Percentiles rank a stretch among this genome's conserved stretches.
Conservation (phyloP, 2,329 filamentous ascomycete genomes). For the Cladobotryum mycophilum region DNA sequence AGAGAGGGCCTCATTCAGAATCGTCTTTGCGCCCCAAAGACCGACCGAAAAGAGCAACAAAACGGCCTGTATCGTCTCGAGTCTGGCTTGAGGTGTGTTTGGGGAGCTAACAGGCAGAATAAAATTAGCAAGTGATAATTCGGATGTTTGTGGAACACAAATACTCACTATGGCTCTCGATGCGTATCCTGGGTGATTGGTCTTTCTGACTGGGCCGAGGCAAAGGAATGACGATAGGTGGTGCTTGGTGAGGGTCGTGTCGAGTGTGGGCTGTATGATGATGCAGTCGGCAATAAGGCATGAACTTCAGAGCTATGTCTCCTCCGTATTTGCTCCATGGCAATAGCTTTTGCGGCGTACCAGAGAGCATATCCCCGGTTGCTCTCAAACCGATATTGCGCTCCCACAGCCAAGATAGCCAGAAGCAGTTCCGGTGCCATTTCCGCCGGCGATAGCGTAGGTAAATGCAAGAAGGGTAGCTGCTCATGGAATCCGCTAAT, state of each 20-base stretch:
- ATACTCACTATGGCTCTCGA: conserved; percentile 52
- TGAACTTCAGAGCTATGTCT: conserved; percentile 52
- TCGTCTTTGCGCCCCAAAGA: conserved; percentile 55
- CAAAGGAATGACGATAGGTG: conserved; percentile 52
- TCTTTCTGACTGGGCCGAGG: conserved; percentile 51
- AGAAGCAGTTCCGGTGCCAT: conserved; percentile 62
- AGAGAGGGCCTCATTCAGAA: conserved; percentile 53
- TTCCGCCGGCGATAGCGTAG: conserved; percentile 57
- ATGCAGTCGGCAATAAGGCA: conserved; percentile 48
- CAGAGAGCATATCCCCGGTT: conserved; percentile 54
- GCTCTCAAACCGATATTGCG: conserved; percentile 58
- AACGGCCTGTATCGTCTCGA: conserved; percentile 61
- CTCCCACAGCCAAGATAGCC: conserved; percentile 61
- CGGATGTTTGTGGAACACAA: neutral
- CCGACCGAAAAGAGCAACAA: conserved; percentile 55
- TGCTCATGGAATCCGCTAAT: conserved; percentile 59
- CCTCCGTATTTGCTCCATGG: conserved; percentile 52
- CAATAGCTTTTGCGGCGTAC: conserved; percentile 55
- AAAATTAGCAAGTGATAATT: neutral
- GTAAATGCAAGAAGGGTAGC: conserved; percentile 57
- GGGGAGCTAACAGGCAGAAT: conserved; percentile 37
- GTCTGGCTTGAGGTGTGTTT: conserved; percentile 51
- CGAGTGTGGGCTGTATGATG: conserved; percentile 55
- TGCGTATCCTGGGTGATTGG: conserved; percentile 53
- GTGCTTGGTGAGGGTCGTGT: conserved; percentile 53